phyloP scores from a whole-genome alignment of 345 rosid species.

The Brassica napus region Da-Ae NC_063448.1:35445001-35445500 shows the following conservation, averaged over 20 bases:
- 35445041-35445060: conserved; percentile 25
- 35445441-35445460: conserved; percentile 23
- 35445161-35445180: conserved; percentile 36
- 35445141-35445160: conserved; percentile 44
- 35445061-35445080: conserved; percentile 28
- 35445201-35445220: conserved; percentile 42
- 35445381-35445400: conserved; percentile 55
- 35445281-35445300: conserved; percentile 36
- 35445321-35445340: conserved; percentile 49
- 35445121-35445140: conserved; percentile 37
- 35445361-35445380: conserved; percentile 66
- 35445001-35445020: conserved; percentile 32
- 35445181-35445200: conserved; percentile 28
- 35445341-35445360: conserved; percentile 31
- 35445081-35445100: conserved; percentile 32
- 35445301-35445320: conserved; percentile 41
- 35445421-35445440: conserved; percentile 21
- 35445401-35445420: not conserved
- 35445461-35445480: conserved; percentile 39
- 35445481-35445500: conserved; percentile 29
- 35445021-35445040: not conserved
- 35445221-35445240: conserved; percentile 40
- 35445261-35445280: conserved; percentile 40
- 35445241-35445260: conserved; percentile 40
- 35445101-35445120: conserved; percentile 34